A percentile compares a stretch with the other conserved stretches of the same genome.
These are phyloP conservation scores for Teratosphaeria gauchensis DNA, from an alignment of 2,329 filamentous ascomycete genomes.

Conservation along the genomic window DNA sequence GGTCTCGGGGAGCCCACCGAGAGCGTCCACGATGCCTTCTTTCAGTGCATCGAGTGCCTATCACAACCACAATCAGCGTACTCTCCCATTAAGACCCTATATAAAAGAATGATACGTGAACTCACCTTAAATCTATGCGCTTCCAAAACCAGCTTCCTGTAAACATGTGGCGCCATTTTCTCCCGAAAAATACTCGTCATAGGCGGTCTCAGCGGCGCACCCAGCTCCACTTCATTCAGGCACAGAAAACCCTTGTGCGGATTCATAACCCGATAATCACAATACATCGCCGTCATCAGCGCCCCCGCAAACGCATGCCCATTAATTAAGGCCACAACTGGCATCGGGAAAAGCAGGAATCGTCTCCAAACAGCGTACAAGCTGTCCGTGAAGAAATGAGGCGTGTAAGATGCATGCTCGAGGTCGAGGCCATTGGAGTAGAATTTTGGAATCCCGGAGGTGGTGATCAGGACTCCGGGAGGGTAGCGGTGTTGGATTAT, in stretches of 20 bases:
- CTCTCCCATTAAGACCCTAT: too few species aligned
- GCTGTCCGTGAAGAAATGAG: conserved; percentile 49
- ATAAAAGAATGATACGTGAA: background rate
- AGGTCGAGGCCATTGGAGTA: conserved; percentile 63
- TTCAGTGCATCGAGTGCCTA: conserved; percentile 51
- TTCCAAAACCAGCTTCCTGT: conserved; percentile 62
- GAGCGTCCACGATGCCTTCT: conserved; percentile 57
- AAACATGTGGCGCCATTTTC: conserved; percentile 49
- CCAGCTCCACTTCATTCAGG: conserved; percentile 73
- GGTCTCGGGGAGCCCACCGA: conserved; percentile 56
- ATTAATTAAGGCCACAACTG: conserved; percentile 68
- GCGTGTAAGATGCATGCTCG: conserved; percentile 50
- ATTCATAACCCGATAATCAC: conserved; percentile 67
- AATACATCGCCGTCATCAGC: conserved; percentile 72
- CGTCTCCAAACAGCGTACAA: conserved; percentile 58
- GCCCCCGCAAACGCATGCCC: conserved; percentile 75
- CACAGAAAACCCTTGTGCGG: conserved; percentile 62
- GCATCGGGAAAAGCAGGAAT: conserved; percentile 67
- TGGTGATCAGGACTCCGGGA: conserved; percentile 68
- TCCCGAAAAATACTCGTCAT: conserved; percentile 67
- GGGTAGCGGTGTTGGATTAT: conserved; percentile 59
- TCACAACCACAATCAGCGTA: too few species aligned
- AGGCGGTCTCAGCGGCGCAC: conserved; percentile 61
- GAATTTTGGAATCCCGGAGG: conserved; percentile 65
- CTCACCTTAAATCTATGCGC: conserved; percentile 51